Base-by-base conservation (phyloP, 2,329 filamentous ascomycete species). In the Colletotrichum higginsianum region DNA sequence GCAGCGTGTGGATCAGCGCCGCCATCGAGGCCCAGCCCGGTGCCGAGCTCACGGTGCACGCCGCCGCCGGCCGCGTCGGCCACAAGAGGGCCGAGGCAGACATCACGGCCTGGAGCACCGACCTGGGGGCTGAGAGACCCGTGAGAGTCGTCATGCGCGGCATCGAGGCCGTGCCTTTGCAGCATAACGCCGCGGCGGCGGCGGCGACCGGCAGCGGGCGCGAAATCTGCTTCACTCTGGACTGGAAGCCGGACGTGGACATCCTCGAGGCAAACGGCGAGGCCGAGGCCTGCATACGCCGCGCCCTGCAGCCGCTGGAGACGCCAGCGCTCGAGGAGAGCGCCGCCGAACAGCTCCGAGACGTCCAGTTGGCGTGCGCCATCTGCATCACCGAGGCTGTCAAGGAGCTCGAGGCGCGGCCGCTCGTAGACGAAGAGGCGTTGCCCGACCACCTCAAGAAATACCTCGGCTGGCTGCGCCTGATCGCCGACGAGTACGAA, bases 1-100 rank as follows among this genome's bases (percentile, higher is more conserved):
- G 56, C 16, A 52, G 47, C 46, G 49, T 62, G 16, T 52, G 49
- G 56, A 47, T 67, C 58, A 62, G 58, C 15, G 56, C 65, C 38
- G 38, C 55, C 18, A 61, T 67, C 47, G 38, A 52, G 38, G 1
- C 57, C 47, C 56, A 13, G 18, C 26, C 65, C n/a, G 65, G 65
- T 21, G 57, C 56, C 9, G 47, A 62, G 49, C 56, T 67, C 44
- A 62, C 30, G 38, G 71, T 73, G 18, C 71, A 63, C 47, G 61
- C 61, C 9, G 35, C 47, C 0, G 61, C 61, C 16, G 18, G 61
- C 16, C 61, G 47, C 16, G 49, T 63, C 61, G 47, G 61, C 35
- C 61, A 53, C 61, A 63, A 53, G 61, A 53, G 23, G 21, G 61
- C 61, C 61, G 61, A 63, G 61, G 61, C 61, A 6, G 61, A 63